Evolutionary conservation across 2,329 filamentous ascomycete genomes (phyloP), one percentile per base, ranked within the genome.

Genomic region (Bertia moriformis): DNA sequence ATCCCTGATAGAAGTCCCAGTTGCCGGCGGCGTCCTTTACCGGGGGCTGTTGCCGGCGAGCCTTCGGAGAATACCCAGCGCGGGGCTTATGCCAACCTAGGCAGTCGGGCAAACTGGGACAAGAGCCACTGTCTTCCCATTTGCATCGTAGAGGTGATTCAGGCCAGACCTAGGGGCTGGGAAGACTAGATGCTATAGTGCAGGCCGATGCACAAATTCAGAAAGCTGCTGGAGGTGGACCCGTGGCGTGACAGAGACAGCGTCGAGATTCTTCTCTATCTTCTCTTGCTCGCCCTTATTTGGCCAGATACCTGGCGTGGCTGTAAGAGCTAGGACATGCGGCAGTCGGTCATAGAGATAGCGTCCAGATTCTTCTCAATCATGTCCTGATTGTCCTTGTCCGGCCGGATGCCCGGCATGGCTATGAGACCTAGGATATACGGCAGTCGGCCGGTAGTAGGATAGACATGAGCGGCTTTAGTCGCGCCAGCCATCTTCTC

Each of bases 371-470:
- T 83, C n/a, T n/a, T n/a, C n/a, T n/a, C n/a, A n/a, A n/a, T n/a
- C n/a, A n/a, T n/a, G n/a, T n/a, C n/a, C n/a, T n/a, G n/a, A n/a
- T n/a, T n/a, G n/a, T n/a, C n/a, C n/a, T 66, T 53, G 14, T 67
- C 68, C 1, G 69, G 73, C 40, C 65, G 72, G 45, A 80, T 74
- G 3, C 84, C 69, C 0, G 86, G 86, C 44, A 83, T 93, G 1
- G 87, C 87, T 4, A 81, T 88, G 18, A 94, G 63, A 0, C 86
- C 87, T 4, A 94, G 62, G 19, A 94, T 78, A 15, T 66, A 63
- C 0, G 87, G 87, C 1, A 73, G 55, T 0, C 49, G 38, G 17
- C 24, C 24, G n/a, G n/a, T n/a, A n/a, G n/a, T n/a, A n/a, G 24
- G 24, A n/a, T n/a, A 10, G 24, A 29, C 10, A 10, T 29, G 5